Percentiles rank a stretch among this genome's conserved stretches.
These are phyloP conservation scores for Pseudocercospora cruenta DNA, from an alignment of 2,329 filamentous ascomycete species.

Conservation along the genomic window DNA sequence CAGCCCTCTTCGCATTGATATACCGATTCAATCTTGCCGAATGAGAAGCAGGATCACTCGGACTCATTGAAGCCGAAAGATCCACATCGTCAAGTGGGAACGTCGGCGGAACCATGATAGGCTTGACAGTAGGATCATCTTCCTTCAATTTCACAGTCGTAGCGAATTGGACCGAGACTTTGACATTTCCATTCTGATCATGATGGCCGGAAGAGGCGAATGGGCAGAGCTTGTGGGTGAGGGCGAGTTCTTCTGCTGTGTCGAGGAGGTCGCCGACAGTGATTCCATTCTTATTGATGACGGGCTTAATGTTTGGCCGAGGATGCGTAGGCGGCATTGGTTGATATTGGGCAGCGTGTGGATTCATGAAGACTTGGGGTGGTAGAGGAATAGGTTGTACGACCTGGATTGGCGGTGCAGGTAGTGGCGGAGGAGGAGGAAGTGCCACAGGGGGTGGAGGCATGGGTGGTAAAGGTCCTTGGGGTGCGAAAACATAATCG, in stretches of 20 bases:
- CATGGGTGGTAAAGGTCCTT: not conserved
- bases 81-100: not conserved
- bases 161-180: not conserved
- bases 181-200: not conserved
- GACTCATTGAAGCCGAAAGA: not conserved
- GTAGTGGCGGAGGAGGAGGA: not conserved
- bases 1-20: not conserved
- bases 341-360: not conserved
- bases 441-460: not conserved
- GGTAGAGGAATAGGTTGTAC: not conserved
- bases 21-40: not conserved
- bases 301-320: not conserved
- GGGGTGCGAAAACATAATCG: not conserved
- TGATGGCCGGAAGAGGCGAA: not conserved
- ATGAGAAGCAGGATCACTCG: not conserved
- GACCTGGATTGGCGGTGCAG: not conserved
- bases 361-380: not conserved
- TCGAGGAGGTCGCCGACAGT: constrained; percentile 10
- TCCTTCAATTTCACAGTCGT: not conserved
- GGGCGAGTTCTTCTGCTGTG: not conserved
- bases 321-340: not conserved
- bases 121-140: not conserved
- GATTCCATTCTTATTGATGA: not conserved
- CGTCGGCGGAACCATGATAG: not conserved
- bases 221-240: not conserved